A percentile compares a stretch with the other conserved stretches of the same genome.
phyloP scores from a whole-genome alignment of 2,329 filamentous ascomycete species.

The Trichoderma koningiopsis region DNA sequence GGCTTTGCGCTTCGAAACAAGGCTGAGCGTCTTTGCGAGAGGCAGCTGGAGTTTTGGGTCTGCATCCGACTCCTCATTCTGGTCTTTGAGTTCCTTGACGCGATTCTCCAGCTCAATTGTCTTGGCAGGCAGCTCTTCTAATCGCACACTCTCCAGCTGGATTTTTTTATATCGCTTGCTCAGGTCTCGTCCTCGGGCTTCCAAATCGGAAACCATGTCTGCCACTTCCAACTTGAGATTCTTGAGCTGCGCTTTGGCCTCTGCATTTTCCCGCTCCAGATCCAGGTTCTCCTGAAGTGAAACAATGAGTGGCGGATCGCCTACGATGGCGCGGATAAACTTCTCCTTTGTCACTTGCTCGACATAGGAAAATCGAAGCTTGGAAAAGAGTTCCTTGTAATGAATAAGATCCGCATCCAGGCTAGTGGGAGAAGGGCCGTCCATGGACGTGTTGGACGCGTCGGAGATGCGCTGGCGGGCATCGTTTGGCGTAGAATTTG shows the following conservation, averaged over 20 bases:
- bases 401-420: conserved; percentile 83
- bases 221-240: conserved; percentile 78
- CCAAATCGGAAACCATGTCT: conserved; percentile 71
- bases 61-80: conserved; percentile 40
- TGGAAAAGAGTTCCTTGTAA: conserved; percentile 94
- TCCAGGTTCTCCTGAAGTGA: conserved; percentile 79
- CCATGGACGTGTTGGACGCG: conserved; percentile 65
- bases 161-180: conserved; percentile 56
- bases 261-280: conserved; percentile 68
- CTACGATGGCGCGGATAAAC: conserved; percentile 89
- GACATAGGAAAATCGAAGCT: conserved; percentile 94
- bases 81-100: conserved; percentile 49
- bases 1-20: conserved; percentile 54
- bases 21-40: conserved; percentile 56
- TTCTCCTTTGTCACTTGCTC: conserved; percentile 99
- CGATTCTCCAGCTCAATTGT: conserved; percentile 52
- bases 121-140: conserved; percentile 55
- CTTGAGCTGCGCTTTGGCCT: conserved; percentile 75
- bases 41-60: conserved; percentile 57
- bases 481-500: conserved; percentile 49
- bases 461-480: conserved; percentile 66
- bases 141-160: conserved; percentile 49
- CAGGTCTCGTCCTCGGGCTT: conserved; percentile 63
- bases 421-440: conserved; percentile 71
- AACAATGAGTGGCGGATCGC: conserved; percentile 84